Evolutionary conservation across 805 yeast species (phyloP).

Genomic region (Kregervanrija delftensis): DNA sequence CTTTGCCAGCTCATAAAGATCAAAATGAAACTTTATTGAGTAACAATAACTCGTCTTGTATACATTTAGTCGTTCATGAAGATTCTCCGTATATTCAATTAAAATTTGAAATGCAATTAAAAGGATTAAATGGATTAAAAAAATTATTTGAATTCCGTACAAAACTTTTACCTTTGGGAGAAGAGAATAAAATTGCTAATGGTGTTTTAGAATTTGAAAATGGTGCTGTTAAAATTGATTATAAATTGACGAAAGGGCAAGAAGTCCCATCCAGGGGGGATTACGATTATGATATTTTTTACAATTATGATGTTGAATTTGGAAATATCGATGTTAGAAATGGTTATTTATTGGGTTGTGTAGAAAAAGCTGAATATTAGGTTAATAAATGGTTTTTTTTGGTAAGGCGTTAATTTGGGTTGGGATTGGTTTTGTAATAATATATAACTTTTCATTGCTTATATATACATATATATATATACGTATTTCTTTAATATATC

Average conservation of each 20-base stretch:
- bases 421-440: too few species aligned
- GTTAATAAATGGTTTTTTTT: too few species aligned
- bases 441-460: too few species aligned
- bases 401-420: too few species aligned
- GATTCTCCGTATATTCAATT: conserved; percentile 19
- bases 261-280: conserved; percentile 21
- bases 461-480: too few species aligned
- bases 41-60: not conserved
- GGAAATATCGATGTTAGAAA: conserved; percentile 17
- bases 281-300: conserved; percentile 20
- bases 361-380: not conserved
- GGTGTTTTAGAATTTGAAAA: conserved; percentile 4
- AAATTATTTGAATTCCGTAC: conserved; percentile 7
- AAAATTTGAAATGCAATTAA: conserved; percentile 16
- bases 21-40: not conserved
- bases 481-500: too few species aligned
- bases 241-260: conserved; percentile 17
- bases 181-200: conserved; percentile 3
- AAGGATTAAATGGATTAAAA: conserved; percentile 1
- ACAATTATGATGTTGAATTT: conserved; percentile 18
- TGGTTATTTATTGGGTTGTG: conserved; percentile 14
- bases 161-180: conserved; percentile 4
- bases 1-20: not conserved
- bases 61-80: conserved; percentile 19
- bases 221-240: conserved; percentile 9